Evolutionary conservation across 2,329 filamentous ascomycete species (phyloP), one percentile per base, ranked within the genome.

Genomic region (Xylariaceae sp.): DNA sequence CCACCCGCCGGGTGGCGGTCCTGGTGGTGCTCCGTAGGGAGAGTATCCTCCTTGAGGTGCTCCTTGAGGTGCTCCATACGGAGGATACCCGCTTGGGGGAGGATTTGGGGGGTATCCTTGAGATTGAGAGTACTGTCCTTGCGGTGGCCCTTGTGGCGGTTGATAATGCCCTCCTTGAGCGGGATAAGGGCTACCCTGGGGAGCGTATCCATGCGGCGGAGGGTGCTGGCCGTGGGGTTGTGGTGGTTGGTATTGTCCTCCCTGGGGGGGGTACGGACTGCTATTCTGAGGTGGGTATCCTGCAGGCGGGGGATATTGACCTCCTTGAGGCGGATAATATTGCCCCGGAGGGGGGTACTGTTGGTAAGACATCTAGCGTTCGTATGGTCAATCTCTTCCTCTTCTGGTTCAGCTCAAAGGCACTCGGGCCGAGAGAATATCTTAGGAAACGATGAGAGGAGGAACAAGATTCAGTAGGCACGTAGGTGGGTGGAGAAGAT

Each of bases 161-260:
- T 36, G 36, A 15, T 47, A 44, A 21, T 41, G 36, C 18, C n/a
- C n/a, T n/a, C 43, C 49, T 33, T 32, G 37, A 23, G 44, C 41
- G 24, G 46, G 53, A 43, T 52, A 48, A 14, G 43, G 37, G 13
- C 40, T 36, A 27, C 34, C 23, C 24, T 27, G 16, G 34, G 34
- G 12, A 36, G 34, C 26, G 28, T 27, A 36, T n/a, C n/a, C n/a
- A n/a, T n/a, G n/a, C n/a, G 53, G 47, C 14, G 50, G 55, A 31
- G 55, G 47, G 9, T 61, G 61, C 41, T 65, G 62, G 12, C 50
- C 51, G 31, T 58, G 51, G 26, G 59, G 57, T 27, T 59, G 57
- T 27, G 68, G 60, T 15, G 68, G 67, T 9, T 40, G 46, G 7
- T 46, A 43, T 29, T 57, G 55, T 8, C 37, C 40, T 17, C 44